A percentile compares a stretch with the other conserved stretches of the same genome.
These are phyloP conservation scores for Lichtheimia ornata DNA, from an alignment of 371 early-diverging fungal species.

Conservation along the genomic window DNA sequence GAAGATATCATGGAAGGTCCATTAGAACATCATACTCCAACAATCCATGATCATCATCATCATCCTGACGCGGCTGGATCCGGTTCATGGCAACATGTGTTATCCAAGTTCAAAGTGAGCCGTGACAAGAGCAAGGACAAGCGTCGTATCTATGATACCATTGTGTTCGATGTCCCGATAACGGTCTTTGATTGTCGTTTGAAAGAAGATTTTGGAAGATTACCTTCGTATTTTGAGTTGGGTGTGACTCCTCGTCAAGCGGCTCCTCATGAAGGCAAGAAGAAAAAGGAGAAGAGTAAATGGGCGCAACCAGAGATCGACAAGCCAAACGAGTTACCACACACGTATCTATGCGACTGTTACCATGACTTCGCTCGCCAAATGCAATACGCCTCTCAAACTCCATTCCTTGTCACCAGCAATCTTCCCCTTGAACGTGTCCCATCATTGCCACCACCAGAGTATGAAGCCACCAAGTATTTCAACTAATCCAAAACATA, in stretches of 20 bases:
- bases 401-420: slow-evolving; percentile 20
- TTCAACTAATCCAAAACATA: not conserved
- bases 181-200: slow-evolving; percentile 44
- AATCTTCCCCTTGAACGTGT: slow-evolving; percentile 23
- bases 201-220: slow-evolving; percentile 49
- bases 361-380: slow-evolving; percentile 40
- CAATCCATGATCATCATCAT: too few relatives aligned
- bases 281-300: not conserved
- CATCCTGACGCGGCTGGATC: not conserved
- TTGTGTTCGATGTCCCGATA: slow-evolving; percentile 29
- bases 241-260: slow-evolving; percentile 18
- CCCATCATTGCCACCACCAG: slow-evolving; percentile 48
- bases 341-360: slow-evolving; percentile 36
- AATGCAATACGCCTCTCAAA: slow-evolving; percentile 44
- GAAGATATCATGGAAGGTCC: slow-evolving; percentile 4
- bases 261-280: not conserved
- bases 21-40: not conserved
- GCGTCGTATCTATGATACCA: slow-evolving; percentile 23
- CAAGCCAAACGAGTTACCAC: slow-evolving; percentile 11
- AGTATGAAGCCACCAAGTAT: slow-evolving; percentile 20
- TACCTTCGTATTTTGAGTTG: slow-evolving; percentile 47
- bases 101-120: slow-evolving; percentile 23
- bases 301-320: slow-evolving; percentile 7
- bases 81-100: slow-evolving; percentile 18
- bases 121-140: slow-evolving; percentile 8